Evolutionary conservation across 305 asterid species (phyloP).

Genomic region (Fraxinus albicans): DNA sequence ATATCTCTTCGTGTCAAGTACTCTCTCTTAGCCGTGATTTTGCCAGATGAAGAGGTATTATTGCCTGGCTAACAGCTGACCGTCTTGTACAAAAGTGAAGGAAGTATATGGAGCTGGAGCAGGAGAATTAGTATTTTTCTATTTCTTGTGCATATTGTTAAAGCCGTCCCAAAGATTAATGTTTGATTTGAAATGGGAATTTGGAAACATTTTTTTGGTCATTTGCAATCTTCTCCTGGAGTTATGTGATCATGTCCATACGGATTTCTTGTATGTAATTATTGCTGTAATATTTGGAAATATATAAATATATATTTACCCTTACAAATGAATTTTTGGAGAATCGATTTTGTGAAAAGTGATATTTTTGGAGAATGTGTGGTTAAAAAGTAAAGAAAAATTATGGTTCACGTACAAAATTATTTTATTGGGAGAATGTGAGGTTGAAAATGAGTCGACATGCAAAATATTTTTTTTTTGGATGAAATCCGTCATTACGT

Average conservation of each 20-base stretch:
- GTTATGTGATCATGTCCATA: neutral
- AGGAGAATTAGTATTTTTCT: neutral
- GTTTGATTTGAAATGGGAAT: neutral
- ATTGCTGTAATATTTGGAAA: neutral
- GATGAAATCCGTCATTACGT: neutral
- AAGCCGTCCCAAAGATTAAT: neutral
- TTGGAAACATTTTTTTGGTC: neutral
- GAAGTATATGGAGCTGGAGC: neutral
- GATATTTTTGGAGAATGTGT: neutral
- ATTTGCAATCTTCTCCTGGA: neutral
- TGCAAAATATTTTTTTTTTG: neutral
- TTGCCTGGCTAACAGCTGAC: constrained; percentile 22
- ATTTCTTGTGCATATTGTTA: neutral
- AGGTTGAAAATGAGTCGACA: neutral
- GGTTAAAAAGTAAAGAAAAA: neutral
- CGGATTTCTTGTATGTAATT: neutral
- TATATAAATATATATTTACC: neutral
- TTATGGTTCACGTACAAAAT: neutral
- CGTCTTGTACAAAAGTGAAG: neutral
- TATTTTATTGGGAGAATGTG: neutral
- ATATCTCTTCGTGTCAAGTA: constrained; percentile 71
- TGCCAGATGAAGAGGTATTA: constrained; percentile 51
- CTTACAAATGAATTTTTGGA: neutral
- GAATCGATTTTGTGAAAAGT: neutral
- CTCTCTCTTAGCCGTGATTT: constrained; percentile 54